Evolutionary conservation across 2,329 filamentous ascomycete species (phyloP).

Genomic region (Fusarium pseudocircinatum): DNA sequence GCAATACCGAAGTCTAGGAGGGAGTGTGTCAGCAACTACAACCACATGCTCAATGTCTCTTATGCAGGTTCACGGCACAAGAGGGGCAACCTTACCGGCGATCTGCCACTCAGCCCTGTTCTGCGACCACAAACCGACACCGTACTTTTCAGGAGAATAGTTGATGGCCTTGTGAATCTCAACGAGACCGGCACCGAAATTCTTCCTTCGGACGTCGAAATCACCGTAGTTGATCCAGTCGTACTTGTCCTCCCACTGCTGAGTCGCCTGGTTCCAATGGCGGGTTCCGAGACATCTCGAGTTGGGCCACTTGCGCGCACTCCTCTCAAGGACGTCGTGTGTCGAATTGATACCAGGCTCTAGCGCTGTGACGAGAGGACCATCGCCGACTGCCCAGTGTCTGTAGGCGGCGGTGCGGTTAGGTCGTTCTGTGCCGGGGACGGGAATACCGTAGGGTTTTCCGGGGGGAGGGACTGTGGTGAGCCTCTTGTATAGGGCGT

Average conservation of each 20-base stretch:
- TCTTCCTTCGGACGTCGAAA: conserved; percentile 80
- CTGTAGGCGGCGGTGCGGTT: conserved; percentile 83
- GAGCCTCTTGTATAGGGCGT: conserved; percentile 62
- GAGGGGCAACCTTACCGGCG: conserved; percentile 60
- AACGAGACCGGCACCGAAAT: conserved; percentile 86
- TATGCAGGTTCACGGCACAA: conserved; percentile 7
- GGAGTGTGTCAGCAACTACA: conserved; percentile 21
- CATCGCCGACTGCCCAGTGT: conserved; percentile 80
- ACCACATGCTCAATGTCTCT: not conserved
- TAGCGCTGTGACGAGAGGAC: conserved; percentile 74
- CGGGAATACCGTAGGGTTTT: conserved; percentile 77
- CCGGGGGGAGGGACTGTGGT: conserved; percentile 74
- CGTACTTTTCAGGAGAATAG: conserved; percentile 69
- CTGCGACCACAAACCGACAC: conserved; percentile 86
- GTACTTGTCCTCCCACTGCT: conserved; percentile 78
- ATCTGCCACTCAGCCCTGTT: conserved; percentile 91
- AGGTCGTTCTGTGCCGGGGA: conserved; percentile 78
- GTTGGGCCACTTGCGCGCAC: conserved; percentile 70
- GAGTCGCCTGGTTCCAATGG: conserved; percentile 78
- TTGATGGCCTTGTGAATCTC: conserved; percentile 81
- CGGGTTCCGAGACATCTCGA: conserved; percentile 82
- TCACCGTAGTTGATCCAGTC: conserved; percentile 86
- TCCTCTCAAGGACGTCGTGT: conserved; percentile 82
- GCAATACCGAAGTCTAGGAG: conserved; percentile 80
- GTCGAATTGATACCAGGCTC: conserved; percentile 77